Evolutionary conservation across 2,329 filamentous ascomycete genomes (phyloP).

Genomic region (Hirsutella minnesotensis): DNA sequence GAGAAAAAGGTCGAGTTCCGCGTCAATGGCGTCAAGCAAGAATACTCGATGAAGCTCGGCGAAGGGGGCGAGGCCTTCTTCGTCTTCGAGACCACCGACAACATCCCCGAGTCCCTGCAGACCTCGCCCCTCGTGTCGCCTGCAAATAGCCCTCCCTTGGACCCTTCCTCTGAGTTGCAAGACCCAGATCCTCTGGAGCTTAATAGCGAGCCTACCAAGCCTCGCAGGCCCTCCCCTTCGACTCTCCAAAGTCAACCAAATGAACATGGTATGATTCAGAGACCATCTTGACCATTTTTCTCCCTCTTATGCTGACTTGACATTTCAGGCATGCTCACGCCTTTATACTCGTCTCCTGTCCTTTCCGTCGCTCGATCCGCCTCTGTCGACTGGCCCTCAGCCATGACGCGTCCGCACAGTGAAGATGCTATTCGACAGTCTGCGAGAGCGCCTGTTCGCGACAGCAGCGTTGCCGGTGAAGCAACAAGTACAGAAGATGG

Average conservation of each 20-base stretch:
- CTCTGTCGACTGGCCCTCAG: slow-evolving; percentile 39
- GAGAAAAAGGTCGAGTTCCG: slow-evolving; percentile 99
- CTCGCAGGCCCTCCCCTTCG: slow-evolving; percentile 31
- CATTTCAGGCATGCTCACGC: slow-evolving; percentile 34
- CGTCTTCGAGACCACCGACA: slow-evolving; percentile 88
- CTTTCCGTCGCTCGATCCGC: slow-evolving; percentile 31
- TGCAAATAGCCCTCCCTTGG: slow-evolving; percentile 66
- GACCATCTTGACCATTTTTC: not conserved
- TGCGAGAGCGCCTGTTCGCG: slow-evolving; percentile 25
- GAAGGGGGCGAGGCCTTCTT: slow-evolving; percentile 98
- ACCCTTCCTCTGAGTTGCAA: slow-evolving; percentile 32
- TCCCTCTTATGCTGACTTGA: not conserved
- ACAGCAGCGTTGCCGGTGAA: slow-evolving; percentile 23
- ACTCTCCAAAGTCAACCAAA: slow-evolving; percentile 21
- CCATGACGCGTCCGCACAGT: slow-evolving; percentile 34
- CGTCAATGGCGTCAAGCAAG: slow-evolving; percentile 84
- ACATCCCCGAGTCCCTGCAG: slow-evolving; percentile 85
- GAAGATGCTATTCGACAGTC: slow-evolving; percentile 41
- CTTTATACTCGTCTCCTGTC: slow-evolving; percentile 41
- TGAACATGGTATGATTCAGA: slow-evolving; percentile 17
- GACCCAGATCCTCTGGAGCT: slow-evolving; percentile 63
- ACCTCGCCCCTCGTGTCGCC: slow-evolving; percentile 91
- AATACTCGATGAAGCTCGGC: slow-evolving; percentile 96
- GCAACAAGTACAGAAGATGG: slow-evolving; percentile 21
- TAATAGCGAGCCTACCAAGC: slow-evolving; percentile 28